These are phyloP conservation scores for Epichloe sp. DNA, from an alignment of 2,329 filamentous ascomycete genomes.

Conservation along the genomic window DNA sequence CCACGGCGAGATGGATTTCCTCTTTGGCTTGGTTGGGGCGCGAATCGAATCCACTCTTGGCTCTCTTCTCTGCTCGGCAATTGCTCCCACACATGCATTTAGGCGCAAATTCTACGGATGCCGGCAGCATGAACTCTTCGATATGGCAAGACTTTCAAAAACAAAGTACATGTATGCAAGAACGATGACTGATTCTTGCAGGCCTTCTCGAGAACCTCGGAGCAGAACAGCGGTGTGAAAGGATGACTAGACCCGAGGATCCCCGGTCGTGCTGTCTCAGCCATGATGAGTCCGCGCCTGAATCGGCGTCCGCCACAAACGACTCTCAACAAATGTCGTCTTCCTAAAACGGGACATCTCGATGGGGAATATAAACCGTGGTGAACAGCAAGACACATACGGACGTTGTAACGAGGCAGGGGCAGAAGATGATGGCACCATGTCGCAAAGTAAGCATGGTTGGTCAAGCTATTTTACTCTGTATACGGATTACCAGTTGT, in stretches of 20 bases:
- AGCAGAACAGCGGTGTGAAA: conserved; percentile 6
- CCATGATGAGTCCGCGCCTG: conserved; percentile 1
- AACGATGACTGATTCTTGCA: no score
- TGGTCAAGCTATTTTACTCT: neutral
- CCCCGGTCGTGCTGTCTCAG: conserved; percentile 5
- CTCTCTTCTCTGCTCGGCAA: no score
- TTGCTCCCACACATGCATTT: no score
- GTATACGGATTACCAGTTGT: neutral
- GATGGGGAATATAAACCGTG: neutral
- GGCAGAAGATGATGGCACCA: neutral
- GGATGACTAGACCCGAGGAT: neutral
- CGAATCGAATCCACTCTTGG: no score
- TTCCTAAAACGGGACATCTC: neutral
- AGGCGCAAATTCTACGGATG: no score
- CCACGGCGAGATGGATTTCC: neutral
- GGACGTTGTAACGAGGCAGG: neutral
- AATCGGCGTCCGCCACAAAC: neutral
- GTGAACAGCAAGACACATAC: neutral
- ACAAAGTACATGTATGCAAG: no score
- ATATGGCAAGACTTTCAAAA: neutral
- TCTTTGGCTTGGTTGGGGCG: neutral
- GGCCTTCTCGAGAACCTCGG: neutral
- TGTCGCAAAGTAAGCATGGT: neutral
- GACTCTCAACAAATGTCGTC: neutral
- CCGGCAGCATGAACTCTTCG: neutral